A percentile compares a stretch with the other conserved stretches of the same genome.
phyloP scores from a whole-genome alignment of 345 rosid genomes.

The Arabis alpina region DNA sequence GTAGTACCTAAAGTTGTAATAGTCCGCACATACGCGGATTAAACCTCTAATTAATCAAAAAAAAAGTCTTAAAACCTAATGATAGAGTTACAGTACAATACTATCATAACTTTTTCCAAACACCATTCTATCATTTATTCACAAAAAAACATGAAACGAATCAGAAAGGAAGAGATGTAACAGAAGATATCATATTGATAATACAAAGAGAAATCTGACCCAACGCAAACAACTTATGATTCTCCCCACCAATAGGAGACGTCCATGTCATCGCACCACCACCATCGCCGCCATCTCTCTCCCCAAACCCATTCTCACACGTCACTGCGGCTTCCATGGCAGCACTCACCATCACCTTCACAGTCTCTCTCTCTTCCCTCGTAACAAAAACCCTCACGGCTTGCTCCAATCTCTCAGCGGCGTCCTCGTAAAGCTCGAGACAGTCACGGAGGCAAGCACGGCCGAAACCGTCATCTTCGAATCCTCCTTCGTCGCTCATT shows the following conservation, averaged over 20 bases:
- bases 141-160: background rate
- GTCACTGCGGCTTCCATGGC: constrained; percentile 56
- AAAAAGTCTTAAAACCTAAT: background rate
- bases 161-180: constrained; percentile 23
- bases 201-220: constrained; percentile 60
- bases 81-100: background rate
- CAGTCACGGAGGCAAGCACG: constrained; percentile 55
- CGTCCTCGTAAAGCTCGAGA: constrained; percentile 50
- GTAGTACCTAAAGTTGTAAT: no score
- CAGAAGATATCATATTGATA: constrained; percentile 41
- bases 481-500: constrained; percentile 37
- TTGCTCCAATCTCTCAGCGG: constrained; percentile 47
- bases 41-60: background rate
- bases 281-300: constrained; percentile 42
- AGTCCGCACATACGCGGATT: no score
- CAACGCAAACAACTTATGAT: constrained; percentile 53
- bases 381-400: constrained; percentile 50
- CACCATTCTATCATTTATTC: background rate
- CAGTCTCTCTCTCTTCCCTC: constrained; percentile 41
- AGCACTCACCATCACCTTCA: constrained; percentile 49
- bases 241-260: constrained; percentile 55
- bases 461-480: constrained; percentile 38
- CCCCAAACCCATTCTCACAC: constrained; percentile 61
- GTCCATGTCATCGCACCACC: constrained; percentile 35
- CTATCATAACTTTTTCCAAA: background rate